Evolutionary conservation across 768 basidiomycete genomes (phyloP), one percentile per base, ranked within the genome.

Genomic region (Galerina marginata): DNA sequence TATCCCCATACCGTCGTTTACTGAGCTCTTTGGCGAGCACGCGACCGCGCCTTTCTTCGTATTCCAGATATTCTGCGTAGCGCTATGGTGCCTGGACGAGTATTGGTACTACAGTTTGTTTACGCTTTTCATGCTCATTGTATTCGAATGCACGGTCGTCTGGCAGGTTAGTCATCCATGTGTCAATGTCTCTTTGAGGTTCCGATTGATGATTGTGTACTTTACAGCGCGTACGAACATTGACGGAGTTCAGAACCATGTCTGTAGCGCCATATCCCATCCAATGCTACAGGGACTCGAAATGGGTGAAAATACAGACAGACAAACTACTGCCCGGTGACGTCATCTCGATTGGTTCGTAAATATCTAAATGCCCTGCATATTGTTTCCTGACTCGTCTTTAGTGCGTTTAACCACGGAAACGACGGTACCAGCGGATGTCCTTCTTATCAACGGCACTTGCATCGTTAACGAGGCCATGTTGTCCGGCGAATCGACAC

Each of bases 91-190:
- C 71, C 75, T 99, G 67, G 97, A 99, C 68, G 97, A 99, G 72
- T 99, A 99, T 74, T 98, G 95, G 96, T 98, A 97, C 74, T 99
- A 98, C 81, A 91, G 92, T 57, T 74, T 99, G 42, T 99, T 99
- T 79, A 99, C 97, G 2, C 81, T 96, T 25, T 98, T 99, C 85
- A 99, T 99, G 97, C 82, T 99, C 38, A 79, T 99, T 48, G 91
- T 97, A 63, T 99, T 99, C 71, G 97, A 99, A 77, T 99, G 96
- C 76, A 99, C 97, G 1, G 95, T 97, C 23, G 96, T 99, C 33
- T 99, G 92, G 88, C 97, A 99, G 89, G 95, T 93, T 74, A 46
- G 6, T 42, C 10, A 3, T 54, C 29, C 20, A 6, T 29, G 23
- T 39, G 16, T n/a, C 12, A 15, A 2, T 7, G 29, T 5, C 15